A percentile compares a stretch with the other conserved stretches of the same genome.
Conservation (phyloP, 140 eudicot species). For the Bidens hawaiensis region DNA sequence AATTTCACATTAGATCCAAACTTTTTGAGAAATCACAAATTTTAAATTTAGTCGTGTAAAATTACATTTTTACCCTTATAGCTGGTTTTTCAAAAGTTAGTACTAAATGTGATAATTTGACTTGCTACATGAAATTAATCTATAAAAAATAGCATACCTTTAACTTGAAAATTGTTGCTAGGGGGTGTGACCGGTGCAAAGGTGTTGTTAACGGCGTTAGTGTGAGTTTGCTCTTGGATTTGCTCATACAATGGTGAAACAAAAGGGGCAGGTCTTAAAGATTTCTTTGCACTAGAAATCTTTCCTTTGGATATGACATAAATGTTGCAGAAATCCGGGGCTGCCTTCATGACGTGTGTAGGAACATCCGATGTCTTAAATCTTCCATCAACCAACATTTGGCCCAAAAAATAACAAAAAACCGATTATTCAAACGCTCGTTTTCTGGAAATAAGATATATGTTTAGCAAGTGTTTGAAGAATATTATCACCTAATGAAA, state of each 20-base stretch:
- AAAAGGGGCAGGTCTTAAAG: slow-evolving; percentile 52
- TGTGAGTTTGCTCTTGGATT: slow-evolving; percentile 31
- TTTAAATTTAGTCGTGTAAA: not conserved
- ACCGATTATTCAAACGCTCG: slow-evolving; percentile 6
- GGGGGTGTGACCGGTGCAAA: slow-evolving; percentile 21
- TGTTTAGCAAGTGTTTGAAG: not conserved
- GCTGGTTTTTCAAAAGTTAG: not conserved
- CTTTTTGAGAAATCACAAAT: too few relatives aligned
- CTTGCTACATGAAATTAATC: not conserved
- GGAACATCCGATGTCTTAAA: slow-evolving; percentile 59
- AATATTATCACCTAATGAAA: slow-evolving; percentile 50
- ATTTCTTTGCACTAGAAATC: slow-evolving; percentile 56
- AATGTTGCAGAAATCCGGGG: slow-evolving; percentile 76
- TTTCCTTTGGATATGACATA: slow-evolving; percentile 71
- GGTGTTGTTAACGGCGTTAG: not conserved
- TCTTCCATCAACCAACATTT: slow-evolving; percentile 31
- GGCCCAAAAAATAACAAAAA: slow-evolving; percentile 9
- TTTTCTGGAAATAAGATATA: not conserved
- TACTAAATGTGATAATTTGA: too few relatives aligned
- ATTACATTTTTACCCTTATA: not conserved
- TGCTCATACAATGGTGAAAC: slow-evolving; percentile 44
- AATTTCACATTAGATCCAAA: not conserved
- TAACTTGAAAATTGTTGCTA: slow-evolving; percentile 22
- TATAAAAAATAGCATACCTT: slow-evolving; percentile 18
- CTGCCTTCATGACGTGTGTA: slow-evolving; percentile 40